These are phyloP conservation scores for Luffa acutangula DNA, from an alignment of 306 rosid genomes.

Conservation along the genomic window DNA sequence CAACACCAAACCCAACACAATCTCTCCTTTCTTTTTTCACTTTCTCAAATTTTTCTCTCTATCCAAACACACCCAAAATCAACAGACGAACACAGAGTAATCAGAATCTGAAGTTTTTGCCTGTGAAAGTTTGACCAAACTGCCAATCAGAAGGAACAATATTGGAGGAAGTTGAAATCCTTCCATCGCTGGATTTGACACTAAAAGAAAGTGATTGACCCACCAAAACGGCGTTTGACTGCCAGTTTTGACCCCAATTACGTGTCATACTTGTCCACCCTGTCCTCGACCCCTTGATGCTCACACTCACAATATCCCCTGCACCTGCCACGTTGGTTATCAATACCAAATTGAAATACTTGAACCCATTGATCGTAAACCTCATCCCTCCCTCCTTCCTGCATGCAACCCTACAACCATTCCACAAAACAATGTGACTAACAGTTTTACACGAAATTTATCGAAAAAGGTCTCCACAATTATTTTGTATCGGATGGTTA, in stretches of 20 bases:
- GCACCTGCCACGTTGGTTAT: constrained; percentile 56
- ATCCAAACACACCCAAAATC: background rate
- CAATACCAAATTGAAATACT: constrained; percentile 52
- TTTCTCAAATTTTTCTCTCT: background rate
- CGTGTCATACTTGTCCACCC: constrained; percentile 59
- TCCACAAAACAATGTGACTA: background rate
- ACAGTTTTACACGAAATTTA: background rate
- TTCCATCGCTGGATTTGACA: constrained; percentile 43
- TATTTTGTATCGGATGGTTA: no score
- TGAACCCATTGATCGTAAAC: constrained; percentile 50
- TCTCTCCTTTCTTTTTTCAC: no score
- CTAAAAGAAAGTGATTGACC: constrained; percentile 60
- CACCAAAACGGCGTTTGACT: constrained; percentile 26
- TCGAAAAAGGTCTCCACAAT: no score
- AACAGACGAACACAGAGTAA: background rate
- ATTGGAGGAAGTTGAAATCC: constrained; percentile 44
- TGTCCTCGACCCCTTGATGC: constrained; percentile 35
- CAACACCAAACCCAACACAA: background rate
- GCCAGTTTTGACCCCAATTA: constrained; percentile 77
- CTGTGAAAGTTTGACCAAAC: constrained; percentile 55
- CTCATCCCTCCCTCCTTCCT: constrained; percentile 46
- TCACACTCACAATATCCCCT: constrained; percentile 41
- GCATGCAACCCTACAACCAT: constrained; percentile 34
- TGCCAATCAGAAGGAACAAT: constrained; percentile 51
- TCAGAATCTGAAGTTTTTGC: constrained; percentile 39